Percentiles rank a stretch among this genome's conserved stretches.
Conservation (phyloP, 2,329 filamentous ascomycete genomes). For the Fusarium gaditjirri region DNA sequence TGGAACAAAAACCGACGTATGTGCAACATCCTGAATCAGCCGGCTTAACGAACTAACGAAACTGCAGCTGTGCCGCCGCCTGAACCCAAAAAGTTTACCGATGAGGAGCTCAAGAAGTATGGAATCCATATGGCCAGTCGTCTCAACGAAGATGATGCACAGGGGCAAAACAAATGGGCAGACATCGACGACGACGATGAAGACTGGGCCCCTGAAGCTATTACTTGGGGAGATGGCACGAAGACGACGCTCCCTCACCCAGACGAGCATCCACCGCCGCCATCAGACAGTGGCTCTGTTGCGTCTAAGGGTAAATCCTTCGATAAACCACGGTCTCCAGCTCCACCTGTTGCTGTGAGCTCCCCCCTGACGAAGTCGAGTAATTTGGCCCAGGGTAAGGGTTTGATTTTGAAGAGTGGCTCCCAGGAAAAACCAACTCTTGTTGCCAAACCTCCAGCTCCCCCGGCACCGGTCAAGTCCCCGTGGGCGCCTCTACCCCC, state of each 20-base stretch:
- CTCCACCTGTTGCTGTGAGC: slow-evolving; percentile 48
- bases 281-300: slow-evolving; percentile 43
- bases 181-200: slow-evolving; percentile 92
- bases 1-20: slow-evolving; percentile 91
- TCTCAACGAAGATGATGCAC: slow-evolving; percentile 77
- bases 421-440: slow-evolving; percentile 76
- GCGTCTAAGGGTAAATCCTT: slow-evolving; percentile 35
- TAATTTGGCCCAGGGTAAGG: slow-evolving; percentile 65
- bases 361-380: slow-evolving; percentile 58
- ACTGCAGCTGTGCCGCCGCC: slow-evolving; percentile 68
- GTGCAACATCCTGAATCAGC: slow-evolving; percentile 46
- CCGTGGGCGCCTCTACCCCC: slow-evolving; percentile 91
- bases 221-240: slow-evolving; percentile 89
- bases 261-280: slow-evolving; percentile 58
- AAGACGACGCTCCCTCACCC: slow-evolving; percentile 78
- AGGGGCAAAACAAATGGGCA: slow-evolving; percentile 85
- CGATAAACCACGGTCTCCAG: slow-evolving; percentile 60
- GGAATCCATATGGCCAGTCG: slow-evolving; percentile 87
- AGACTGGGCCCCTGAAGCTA: slow-evolving; percentile 85
- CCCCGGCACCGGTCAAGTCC: slow-evolving; percentile 80
- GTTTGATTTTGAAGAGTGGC: slow-evolving; percentile 72
- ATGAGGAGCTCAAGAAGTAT: slow-evolving; percentile 87
- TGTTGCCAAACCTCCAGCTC: slow-evolving; percentile 75
- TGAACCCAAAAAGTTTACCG: slow-evolving; percentile 83
- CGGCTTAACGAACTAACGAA: slow-evolving; percentile 32